Percentiles rank a stretch among this genome's conserved stretches.
Conservation (phyloP, 352 stramenopile species). For the Pythium sukuiense region DNA sequence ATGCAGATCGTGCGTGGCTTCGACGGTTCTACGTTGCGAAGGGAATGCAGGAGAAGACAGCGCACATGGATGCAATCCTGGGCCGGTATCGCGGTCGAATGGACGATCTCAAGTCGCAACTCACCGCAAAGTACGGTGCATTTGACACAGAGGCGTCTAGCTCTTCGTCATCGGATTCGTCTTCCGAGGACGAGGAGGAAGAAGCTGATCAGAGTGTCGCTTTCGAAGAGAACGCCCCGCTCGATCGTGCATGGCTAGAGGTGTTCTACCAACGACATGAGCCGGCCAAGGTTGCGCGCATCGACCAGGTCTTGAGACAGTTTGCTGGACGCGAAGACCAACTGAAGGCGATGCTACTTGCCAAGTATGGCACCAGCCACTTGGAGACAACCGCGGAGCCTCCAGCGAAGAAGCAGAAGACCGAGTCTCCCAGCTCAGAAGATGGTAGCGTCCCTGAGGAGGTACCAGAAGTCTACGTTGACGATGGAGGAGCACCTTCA, state of each 20-base stretch:
- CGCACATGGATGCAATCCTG: constrained; percentile 59
- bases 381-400: neutral
- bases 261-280: constrained; percentile 59
- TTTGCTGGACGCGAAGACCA: constrained; percentile 65
- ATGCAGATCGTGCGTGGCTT: constrained; percentile 43
- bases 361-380: constrained; percentile 41
- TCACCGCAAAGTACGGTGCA: constrained; percentile 50
- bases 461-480: constrained; percentile 14
- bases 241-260: constrained; percentile 53
- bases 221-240: constrained; percentile 24
- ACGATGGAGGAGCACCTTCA: neutral
- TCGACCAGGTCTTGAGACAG: constrained; percentile 55
- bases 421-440: neutral
- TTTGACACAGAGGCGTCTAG: neutral
- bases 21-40: constrained; percentile 50
- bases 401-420: constrained; percentile 32
- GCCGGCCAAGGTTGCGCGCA: constrained; percentile 44
- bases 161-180: constrained; percentile 25
- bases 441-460: constrained; percentile 7
- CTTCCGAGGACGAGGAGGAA: constrained; percentile 26
- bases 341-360: constrained; percentile 56
- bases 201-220: constrained; percentile 12
- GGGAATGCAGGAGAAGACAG: constrained; percentile 38
- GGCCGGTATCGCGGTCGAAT: constrained; percentile 54
- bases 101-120: constrained; percentile 54